Evolutionary conservation across 164 flowering plant genomes (phyloP), one percentile per base, ranked within the genome.

Genomic region (Tetrastigma voinierianum): DNA sequence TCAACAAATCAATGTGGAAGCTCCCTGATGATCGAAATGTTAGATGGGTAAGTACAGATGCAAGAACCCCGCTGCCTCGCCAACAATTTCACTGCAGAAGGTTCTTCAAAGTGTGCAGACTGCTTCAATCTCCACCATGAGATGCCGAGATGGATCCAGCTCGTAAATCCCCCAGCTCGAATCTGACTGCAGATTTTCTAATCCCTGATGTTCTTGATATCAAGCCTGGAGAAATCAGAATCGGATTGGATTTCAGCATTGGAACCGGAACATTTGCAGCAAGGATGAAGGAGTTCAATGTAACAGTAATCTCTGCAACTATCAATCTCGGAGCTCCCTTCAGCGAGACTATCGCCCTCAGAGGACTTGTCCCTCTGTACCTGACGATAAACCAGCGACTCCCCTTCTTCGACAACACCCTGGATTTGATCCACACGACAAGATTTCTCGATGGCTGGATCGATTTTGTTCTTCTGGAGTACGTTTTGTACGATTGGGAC

Each of bases 231-330:
- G 88, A 78, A 78, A 76, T 88, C 65, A 76, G 90, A 67, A 78
- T 88, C 14, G 90, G 88, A 9, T 57, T 88, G 69, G 93, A 86
- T 67, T 84, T 86, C 78, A 83, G 93, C 18, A 77, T 77, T 2
- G 93, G 93, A 44, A 88, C 87, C 0, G 93, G 90, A 54, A 86
- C 87, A 16, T 86, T 88, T 69, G 90, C 89, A 54, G 90, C 90
- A 2, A 76, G 93, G 65, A 86, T 88, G 93, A 80, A 77, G 61
- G 87, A 86, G 46, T 77, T 75, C 76, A 81, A 88, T 59, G 84
- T 86, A 48, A 86, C 93, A 3, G 48, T 86, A 16, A 82, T 84
- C 61, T 71, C 93, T 48, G 87, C 89, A 2, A 76, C 82, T 9
- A 81, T 84, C 70, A 88, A 86, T 66, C 77, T 86, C 10, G 93